Evolutionary conservation across 1,284 basidiomycete species (phyloP), one percentile per base, ranked within the genome.

Genomic region (Trichosporon sp.): DNA sequence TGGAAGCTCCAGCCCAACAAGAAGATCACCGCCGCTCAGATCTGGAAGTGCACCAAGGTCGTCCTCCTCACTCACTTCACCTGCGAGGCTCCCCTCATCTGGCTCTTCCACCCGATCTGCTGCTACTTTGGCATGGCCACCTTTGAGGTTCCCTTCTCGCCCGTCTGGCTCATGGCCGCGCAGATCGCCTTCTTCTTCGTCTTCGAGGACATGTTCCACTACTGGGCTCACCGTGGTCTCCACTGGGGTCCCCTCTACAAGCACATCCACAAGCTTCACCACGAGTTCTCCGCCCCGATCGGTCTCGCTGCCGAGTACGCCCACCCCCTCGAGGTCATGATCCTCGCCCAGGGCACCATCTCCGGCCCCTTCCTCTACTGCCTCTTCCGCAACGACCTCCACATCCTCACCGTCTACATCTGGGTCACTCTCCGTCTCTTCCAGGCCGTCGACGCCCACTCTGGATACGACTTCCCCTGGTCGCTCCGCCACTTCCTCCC

Each of bases 371-470:
- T 98, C 70, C 86, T 96, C 68, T 96, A 98, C 87, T 86, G 88
- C 76, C 77, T 88, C 67, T 86, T 87, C 76, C 79, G 80, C 68
- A 76, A 79, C 38, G 84, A 85, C 76, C 82, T 87, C 26, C 88
- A 89, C 83, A 94, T 99, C 79, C 79, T 96, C 77, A 93, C 95
- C 31, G 91, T 98, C 79, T 97, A 96, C 86, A 77, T 94, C 76
- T 99, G 96, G 96, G 93, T 99, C 81, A 81, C 74, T 10, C 89
- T 98, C 68, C 91, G 96, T 70, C 89, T 99, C 59, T 98, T 96
- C 91, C 96, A 99, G 83, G 96, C 97, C 67, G 90, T 99, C 76
- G 96, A 99, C 79, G 91, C 97, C 0, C 96, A 99, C 89, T 93
- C 91, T 66, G 96, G 96, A 70, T 98, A 98, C 84, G 94, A 97